Conservation (phyloP, 768 basidiomycete genomes). For the Termitomyces titanicus region DNA sequence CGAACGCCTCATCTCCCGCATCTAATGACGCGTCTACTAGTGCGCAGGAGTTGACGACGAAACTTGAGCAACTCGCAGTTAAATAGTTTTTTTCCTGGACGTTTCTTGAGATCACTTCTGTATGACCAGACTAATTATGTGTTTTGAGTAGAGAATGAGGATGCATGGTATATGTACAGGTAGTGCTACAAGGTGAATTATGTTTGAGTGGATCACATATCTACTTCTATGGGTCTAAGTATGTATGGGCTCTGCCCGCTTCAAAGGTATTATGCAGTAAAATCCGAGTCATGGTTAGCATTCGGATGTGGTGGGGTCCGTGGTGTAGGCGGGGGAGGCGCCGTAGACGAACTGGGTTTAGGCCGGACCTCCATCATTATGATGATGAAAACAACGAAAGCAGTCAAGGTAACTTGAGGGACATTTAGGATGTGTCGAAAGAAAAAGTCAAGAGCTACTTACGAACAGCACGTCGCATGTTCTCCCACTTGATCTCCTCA, state of each 20-base stretch:
- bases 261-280: slow-evolving; percentile 23
- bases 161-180: slow-evolving; percentile 25
- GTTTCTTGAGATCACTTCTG: slow-evolving; percentile 3
- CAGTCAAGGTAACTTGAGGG: slow-evolving; percentile 52
- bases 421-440: slow-evolving; percentile 2
- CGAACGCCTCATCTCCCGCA: background rate
- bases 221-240: slow-evolving; percentile 6
- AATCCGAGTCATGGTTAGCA: slow-evolving; percentile 29
- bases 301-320: slow-evolving; percentile 27
- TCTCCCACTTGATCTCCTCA: slow-evolving; percentile 87
- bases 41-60: slow-evolving; percentile 35
- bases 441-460: slow-evolving; percentile 23
- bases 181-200: slow-evolving; percentile 35
- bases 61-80: slow-evolving; percentile 58
- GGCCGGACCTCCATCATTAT: slow-evolving; percentile 65
- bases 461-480: slow-evolving; percentile 82
- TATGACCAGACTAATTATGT: slow-evolving; percentile 15
- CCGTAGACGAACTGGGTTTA: slow-evolving; percentile 30
- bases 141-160: slow-evolving; percentile 7
- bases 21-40: slow-evolving; percentile 12
- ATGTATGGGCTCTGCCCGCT: background rate
- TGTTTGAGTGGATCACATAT: slow-evolving; percentile 10
- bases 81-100: slow-evolving; percentile 28
- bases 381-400: slow-evolving; percentile 68
- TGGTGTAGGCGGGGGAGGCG: slow-evolving; percentile 10